Conservation (phyloP, 352 stramenopile genomes). For the Nothophytophthora sp. region DNA sequence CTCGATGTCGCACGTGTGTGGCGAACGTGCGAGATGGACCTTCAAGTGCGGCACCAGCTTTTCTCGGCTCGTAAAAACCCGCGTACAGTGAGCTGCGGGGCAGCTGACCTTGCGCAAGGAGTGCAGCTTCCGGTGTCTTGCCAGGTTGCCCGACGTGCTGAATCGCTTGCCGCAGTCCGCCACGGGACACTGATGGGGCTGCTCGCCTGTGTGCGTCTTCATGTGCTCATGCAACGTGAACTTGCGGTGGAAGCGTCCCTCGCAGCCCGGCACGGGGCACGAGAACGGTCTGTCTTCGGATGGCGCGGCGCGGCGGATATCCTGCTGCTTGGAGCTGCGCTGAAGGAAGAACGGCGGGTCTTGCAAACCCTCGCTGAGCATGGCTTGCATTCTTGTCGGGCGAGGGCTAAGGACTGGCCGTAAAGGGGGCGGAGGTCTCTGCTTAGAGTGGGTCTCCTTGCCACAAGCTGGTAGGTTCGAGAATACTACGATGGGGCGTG, state of each 20-base stretch:
- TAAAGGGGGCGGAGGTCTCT: too few species aligned
- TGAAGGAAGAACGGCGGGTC: constrained; percentile 39
- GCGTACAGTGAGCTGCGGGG: constrained; percentile 39
- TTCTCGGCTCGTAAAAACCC: constrained; percentile 44
- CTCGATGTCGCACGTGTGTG: constrained; percentile 52
- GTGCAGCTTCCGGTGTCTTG: constrained; percentile 53
- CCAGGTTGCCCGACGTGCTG: constrained; percentile 60
- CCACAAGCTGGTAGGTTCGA: constrained; percentile 31
- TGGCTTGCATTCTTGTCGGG: constrained; percentile 38
- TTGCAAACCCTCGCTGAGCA: constrained; percentile 28
- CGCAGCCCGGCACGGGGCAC: constrained; percentile 41
- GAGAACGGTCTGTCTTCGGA: constrained; percentile 33
- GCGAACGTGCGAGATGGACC: constrained; percentile 48
- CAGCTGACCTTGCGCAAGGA: constrained; percentile 45
- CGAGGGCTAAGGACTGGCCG: too few species aligned
- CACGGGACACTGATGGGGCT: constrained; percentile 67
- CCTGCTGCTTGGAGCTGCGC: constrained; percentile 16
- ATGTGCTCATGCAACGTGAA: constrained; percentile 80
- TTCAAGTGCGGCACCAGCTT: constrained; percentile 54
- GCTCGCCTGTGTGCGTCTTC: constrained; percentile 85
- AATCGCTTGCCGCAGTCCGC: constrained; percentile 61
- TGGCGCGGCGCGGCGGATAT: constrained; percentile 28
- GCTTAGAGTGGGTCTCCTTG: constrained; percentile 36
- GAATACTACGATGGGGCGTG: constrained; percentile 24
- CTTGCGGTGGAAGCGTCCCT: constrained; percentile 70